Conservation (phyloP, 2,329 filamentous ascomycete genomes). For the Colletotrichum echinochloae region DNA sequence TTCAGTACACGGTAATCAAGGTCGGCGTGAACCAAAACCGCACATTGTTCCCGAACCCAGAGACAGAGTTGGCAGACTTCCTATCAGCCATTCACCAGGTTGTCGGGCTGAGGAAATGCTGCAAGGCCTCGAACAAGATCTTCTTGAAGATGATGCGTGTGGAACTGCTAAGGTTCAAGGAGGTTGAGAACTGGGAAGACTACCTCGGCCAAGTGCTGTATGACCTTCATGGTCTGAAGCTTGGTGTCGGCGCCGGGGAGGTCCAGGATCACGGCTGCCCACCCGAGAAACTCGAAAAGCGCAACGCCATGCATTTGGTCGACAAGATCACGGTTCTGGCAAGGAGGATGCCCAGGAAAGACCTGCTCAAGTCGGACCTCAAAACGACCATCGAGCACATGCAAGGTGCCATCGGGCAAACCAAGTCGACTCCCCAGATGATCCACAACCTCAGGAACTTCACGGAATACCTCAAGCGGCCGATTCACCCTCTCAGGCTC, state of each 20-base stretch:
- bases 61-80: slow-evolving; percentile 82
- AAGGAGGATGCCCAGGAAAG: slow-evolving; percentile 87
- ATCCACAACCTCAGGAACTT: slow-evolving; percentile 90
- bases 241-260: slow-evolving; percentile 74
- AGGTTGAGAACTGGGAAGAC: slow-evolving; percentile 84
- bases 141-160: slow-evolving; percentile 91
- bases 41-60: slow-evolving; percentile 72
- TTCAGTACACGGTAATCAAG: slow-evolving; percentile 85
- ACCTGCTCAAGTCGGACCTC: slow-evolving; percentile 90
- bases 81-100: slow-evolving; percentile 86
- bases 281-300: slow-evolving; percentile 80
- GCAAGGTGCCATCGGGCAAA: slow-evolving; percentile 84
- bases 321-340: slow-evolving; percentile 87
- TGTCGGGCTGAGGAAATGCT: slow-evolving; percentile 85
- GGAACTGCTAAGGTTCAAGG: slow-evolving; percentile 81
- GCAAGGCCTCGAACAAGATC: slow-evolving; percentile 85
- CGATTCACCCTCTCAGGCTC: slow-evolving; percentile 84
- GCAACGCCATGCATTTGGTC: slow-evolving; percentile 83
- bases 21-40: slow-evolving; percentile 77
- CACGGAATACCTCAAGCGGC: slow-evolving; percentile 82
- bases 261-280: slow-evolving; percentile 84
- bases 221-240: slow-evolving; percentile 84
- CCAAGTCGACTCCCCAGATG: slow-evolving; percentile 83
- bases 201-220: slow-evolving; percentile 88
- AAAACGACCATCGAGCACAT: slow-evolving; percentile 93